A percentile compares a stretch with the other conserved stretches of the same genome.
Evolutionary conservation across 2,329 filamentous ascomycete species (phyloP).

Genomic region (Gremmenia infestans): DNA sequence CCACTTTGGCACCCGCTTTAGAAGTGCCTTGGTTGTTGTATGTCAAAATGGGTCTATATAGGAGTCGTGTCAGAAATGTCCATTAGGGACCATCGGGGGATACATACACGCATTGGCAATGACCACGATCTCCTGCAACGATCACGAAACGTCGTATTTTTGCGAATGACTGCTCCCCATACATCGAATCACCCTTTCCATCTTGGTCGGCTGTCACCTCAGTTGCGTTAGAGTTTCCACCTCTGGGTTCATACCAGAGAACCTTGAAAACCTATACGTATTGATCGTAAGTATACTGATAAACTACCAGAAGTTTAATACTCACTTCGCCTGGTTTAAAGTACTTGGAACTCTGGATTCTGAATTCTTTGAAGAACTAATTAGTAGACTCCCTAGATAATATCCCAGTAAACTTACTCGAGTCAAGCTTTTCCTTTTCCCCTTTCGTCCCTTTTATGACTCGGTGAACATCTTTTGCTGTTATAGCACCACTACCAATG

Average conservation of each 20-base stretch:
- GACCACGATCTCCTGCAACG: neutral
- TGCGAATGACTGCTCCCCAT: conserved; percentile 6
- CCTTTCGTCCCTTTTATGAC: conserved; percentile 2
- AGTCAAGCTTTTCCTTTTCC: conserved; percentile 1
- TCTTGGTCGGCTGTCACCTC: neutral
- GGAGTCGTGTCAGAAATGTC: neutral
- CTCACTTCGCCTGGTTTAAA: conserved; percentile 9
- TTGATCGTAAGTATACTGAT: neutral
- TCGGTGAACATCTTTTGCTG: neutral
- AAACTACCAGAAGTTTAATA: neutral
- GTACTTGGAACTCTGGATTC: conserved; percentile 3
- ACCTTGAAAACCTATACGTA: conserved; percentile 17
- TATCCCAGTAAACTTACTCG: neutral
- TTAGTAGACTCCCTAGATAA: neutral
- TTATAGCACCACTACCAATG: neutral
- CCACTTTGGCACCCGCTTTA: neutral
- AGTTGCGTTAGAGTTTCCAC: conserved; percentile 2
- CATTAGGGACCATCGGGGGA: neutral
- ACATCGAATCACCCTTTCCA: neutral
- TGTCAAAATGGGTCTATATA: conserved; percentile 2
- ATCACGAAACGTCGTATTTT: conserved; percentile 21
- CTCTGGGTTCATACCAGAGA: conserved; percentile 13
- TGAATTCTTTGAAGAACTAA: conserved; percentile 1
- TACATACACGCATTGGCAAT: conserved; percentile 21
- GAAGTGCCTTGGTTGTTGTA: neutral